These are phyloP conservation scores for Melaleuca alternifolia DNA, from an alignment of 345 rosid genomes.

Conservation along the genomic window DNA sequence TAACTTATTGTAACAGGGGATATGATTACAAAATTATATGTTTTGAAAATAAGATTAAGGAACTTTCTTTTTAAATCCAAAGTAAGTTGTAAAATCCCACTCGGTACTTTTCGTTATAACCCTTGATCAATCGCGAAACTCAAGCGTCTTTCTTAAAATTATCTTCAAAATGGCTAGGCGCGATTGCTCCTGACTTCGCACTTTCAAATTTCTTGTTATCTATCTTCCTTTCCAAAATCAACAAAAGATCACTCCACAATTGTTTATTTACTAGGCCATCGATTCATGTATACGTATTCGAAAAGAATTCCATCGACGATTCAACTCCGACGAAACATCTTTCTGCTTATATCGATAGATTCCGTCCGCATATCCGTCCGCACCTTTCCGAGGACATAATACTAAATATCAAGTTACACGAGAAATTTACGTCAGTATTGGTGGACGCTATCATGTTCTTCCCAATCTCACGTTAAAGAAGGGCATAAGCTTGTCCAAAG, in stretches of 20 bases:
- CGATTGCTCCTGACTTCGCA: rapidly evolving
- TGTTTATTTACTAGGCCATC: no score
- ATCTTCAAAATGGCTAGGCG: rapidly evolving
- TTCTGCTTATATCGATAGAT: background rate
- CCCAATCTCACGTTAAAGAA: background rate
- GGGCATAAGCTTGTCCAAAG: background rate
- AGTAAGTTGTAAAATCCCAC: no score
- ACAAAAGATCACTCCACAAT: background rate
- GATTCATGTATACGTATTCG: no score
- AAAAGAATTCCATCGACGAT: background rate
- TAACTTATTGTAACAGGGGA: background rate
- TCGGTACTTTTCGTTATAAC: background rate
- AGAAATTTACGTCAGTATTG: background rate
- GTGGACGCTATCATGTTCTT: background rate
- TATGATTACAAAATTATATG: background rate
- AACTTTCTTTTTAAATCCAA: background rate
- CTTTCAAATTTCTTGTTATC: background rate
- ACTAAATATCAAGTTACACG: background rate
- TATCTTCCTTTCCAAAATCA: background rate
- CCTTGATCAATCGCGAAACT: background rate
- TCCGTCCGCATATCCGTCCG: no score
- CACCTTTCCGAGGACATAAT: background rate
- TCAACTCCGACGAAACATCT: background rate
- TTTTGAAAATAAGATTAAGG: background rate
- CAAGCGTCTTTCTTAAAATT: background rate